These are phyloP conservation scores for Paracorniculantispora psalliotae DNA, from an alignment of 2,329 filamentous ascomycete genomes.

Conservation along the genomic window DNA sequence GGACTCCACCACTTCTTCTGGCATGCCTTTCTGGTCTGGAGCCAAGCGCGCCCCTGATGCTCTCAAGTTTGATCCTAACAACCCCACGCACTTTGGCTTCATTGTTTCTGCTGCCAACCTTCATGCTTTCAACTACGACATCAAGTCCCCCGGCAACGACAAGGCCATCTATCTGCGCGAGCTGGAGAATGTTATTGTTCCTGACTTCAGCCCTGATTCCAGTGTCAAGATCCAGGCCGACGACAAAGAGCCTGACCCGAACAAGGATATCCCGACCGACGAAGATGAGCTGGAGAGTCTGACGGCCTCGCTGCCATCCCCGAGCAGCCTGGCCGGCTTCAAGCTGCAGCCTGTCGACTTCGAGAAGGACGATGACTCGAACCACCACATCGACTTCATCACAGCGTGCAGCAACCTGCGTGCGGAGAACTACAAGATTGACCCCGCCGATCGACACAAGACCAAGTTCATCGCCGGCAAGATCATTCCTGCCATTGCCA, in stretches of 20 bases:
- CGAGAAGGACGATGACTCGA: slow-evolving; percentile 97
- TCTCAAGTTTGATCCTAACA: slow-evolving; percentile 79
- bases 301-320: slow-evolving; percentile 65
- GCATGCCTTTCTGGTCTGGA: slow-evolving; percentile 94
- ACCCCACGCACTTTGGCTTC: slow-evolving; percentile 83
- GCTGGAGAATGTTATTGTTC: slow-evolving; percentile 87
- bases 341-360: slow-evolving; percentile 91
- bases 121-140: slow-evolving; percentile 96
- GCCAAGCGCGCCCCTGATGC: slow-evolving; percentile 94
- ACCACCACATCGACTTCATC: slow-evolving; percentile 99
- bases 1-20: slow-evolving; percentile 80
- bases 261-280: slow-evolving; percentile 67
- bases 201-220: slow-evolving; percentile 86
- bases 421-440: slow-evolving; percentile 97
- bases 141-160: slow-evolving; percentile 70
- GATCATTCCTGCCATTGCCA: slow-evolving; percentile 98
- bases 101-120: slow-evolving; percentile 84
- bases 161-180: slow-evolving; percentile 72
- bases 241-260: slow-evolving; percentile 92
- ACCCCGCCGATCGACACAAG: slow-evolving; percentile 87
- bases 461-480: slow-evolving; percentile 99
- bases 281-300: slow-evolving; percentile 71
- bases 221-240: slow-evolving; percentile 95
- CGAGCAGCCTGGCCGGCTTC: slow-evolving; percentile 79
- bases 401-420: slow-evolving; percentile 94